Base-by-base conservation (phyloP, 257 asterid species). In the Solanum medicagineum region DNA sequence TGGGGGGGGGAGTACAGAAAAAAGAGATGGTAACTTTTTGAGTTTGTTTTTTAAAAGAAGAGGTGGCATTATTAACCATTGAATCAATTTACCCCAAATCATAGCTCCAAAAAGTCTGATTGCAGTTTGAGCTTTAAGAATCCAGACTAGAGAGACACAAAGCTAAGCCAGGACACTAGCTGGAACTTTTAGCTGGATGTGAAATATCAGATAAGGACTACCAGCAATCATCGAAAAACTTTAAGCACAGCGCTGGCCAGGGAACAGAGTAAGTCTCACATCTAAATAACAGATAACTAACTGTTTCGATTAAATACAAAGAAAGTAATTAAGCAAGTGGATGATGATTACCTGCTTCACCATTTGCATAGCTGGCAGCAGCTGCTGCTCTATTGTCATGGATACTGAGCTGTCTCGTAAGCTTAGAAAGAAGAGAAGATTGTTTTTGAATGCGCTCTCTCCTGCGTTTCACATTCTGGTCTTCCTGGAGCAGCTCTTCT, bases 401-500 rank as follows among this genome's bases (percentile, higher is more conserved):
- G 86, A 94, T 87, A 85, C 97, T 94, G 85, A 95, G 93, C 85
- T 93, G 93, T 87, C 93, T 88, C 2, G 95, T 94, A 60, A 94
- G 98, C 86, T 94, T 94, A 85, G 97, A 91, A 85, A 95, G 98
- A 84, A 95, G 91, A 84, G 95, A 89, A 10, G 98, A 95, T 85
- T 95, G 98, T 87, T 94, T 95, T 86, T 93, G 97, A 86, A 26
- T 73, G 62, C 95, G 95, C 74, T 95, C 97, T 88, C 98, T 93
- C 90, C 90, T 92, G 85, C 93, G 88, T 86, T 94, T 95, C 42
- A 91, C 95, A 81, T 94, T 95, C 84, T 91, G 95, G 90, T 95
- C 98, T 91, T 95, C 98, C 90, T 86, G 91, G 70, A 95, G 96
- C 87, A 95, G 94, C 89, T 95, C 98, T 88, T 95, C 98, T 85